Conservation (phyloP, 1,284 basidiomycete species). For the Ganoderma sinense region DNA sequence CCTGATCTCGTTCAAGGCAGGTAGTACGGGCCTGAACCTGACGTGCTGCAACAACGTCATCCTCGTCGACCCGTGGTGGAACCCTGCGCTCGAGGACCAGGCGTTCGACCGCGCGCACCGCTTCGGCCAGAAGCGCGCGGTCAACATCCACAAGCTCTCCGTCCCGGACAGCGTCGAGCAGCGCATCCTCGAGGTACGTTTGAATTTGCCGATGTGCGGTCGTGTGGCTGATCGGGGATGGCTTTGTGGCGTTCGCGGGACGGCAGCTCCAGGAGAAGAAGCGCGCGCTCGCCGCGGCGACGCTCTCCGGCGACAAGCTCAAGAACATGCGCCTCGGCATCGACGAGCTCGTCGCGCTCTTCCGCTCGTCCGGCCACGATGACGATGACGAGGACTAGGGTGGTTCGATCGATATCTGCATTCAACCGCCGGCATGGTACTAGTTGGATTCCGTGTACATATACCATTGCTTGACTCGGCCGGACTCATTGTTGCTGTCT, state of each 20-base stretch:
- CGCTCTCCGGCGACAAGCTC: slow-evolving; percentile 88
- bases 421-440: background rate
- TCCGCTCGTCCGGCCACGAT: slow-evolving; percentile 62
- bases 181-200: slow-evolving; percentile 73
- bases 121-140: slow-evolving; percentile 82
- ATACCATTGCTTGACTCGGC: background rate
- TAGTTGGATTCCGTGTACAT: slow-evolving; percentile 9
- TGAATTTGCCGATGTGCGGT: background rate
- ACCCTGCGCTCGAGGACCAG: slow-evolving; percentile 91
- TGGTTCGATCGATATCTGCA: background rate
- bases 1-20: slow-evolving; percentile 96
- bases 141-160: slow-evolving; percentile 94
- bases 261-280: slow-evolving; percentile 85
- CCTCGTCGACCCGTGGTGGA: slow-evolving; percentile 96
- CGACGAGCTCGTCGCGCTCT: slow-evolving; percentile 84
- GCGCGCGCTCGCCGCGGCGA: slow-evolving; percentile 84
- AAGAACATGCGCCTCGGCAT: slow-evolving; percentile 87
- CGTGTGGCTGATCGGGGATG: slow-evolving; percentile 14
- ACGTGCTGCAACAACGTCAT: slow-evolving; percentile 96
- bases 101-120: slow-evolving; percentile 70
- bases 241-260: slow-evolving; percentile 19
- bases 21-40: slow-evolving; percentile 92
- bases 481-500: slow-evolving; percentile 10
- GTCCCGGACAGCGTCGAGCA: slow-evolving; percentile 92
- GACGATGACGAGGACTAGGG: slow-evolving; percentile 52